A percentile compares a stretch with the other conserved stretches of the same genome.
Evolutionary conservation across 805 yeast species (phyloP).

Genomic region (Komagataella kurtzmanii): DNA sequence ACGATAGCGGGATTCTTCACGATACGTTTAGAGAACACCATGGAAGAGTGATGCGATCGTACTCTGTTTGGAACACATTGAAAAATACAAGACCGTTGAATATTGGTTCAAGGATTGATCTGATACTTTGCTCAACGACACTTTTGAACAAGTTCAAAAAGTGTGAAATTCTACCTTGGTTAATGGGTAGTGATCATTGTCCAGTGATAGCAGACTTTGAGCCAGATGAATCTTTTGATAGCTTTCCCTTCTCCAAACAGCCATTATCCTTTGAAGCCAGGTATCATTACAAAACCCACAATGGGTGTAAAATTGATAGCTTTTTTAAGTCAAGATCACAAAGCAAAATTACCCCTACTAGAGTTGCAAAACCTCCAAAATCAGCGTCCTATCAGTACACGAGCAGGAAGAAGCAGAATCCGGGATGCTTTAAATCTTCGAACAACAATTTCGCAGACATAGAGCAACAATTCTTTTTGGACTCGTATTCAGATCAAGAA

Average conservation of each 20-base stretch:
- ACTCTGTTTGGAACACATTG: constrained; percentile 86
- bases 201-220: constrained; percentile 32
- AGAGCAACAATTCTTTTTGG: neutral
- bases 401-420: constrained; percentile 1
- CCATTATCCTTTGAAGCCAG: constrained; percentile 19
- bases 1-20: constrained; percentile 24
- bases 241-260: neutral
- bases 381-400: neutral
- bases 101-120: constrained; percentile 81
- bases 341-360: constrained; percentile 1
- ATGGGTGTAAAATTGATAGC: constrained; percentile 14
- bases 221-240: neutral
- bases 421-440: neutral
- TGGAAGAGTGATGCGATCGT: constrained; percentile 50
- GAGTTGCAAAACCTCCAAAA: constrained; percentile 4
- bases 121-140: constrained; percentile 38
- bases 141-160: constrained; percentile 20
- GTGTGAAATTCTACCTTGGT: constrained; percentile 50
- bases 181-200: constrained; percentile 90
- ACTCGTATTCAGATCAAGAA: neutral
- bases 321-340: constrained; percentile 10
- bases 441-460: neutral
- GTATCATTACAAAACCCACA: constrained; percentile 25
- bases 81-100: constrained; percentile 68
- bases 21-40: constrained; percentile 49